phyloP scores from a whole-genome alignment of 306 rosid species.

The Pterocarpus santalinus region DNA sequence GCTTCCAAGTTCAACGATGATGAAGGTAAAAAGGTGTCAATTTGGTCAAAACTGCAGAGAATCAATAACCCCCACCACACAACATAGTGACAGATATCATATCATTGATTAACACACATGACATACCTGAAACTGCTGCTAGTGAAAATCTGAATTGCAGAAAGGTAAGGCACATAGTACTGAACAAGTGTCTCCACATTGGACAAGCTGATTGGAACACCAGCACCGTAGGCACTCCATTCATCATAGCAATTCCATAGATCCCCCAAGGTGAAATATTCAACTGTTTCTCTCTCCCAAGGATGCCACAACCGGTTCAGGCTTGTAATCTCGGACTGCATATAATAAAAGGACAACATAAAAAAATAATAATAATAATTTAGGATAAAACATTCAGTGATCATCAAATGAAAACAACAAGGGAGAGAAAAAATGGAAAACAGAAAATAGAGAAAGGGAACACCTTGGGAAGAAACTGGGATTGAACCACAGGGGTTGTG shows the following conservation, averaged over 20 bases:
- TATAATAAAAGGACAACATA: background rate
- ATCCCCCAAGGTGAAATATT: conserved; percentile 83
- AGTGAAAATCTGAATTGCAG: conserved; percentile 93
- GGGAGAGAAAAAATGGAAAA: too few species aligned
- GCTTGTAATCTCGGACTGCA: conserved; percentile 76
- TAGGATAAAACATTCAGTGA: background rate
- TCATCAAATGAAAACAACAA: background rate
- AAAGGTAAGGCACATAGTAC: conserved; percentile 97
- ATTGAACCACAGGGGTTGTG: conserved; percentile 84
- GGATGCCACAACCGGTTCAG: conserved; percentile 96
- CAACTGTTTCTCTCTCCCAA: conserved; percentile 91
- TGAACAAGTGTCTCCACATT: conserved; percentile 85
- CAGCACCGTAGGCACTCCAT: conserved; percentile 98
- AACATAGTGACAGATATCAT: background rate
- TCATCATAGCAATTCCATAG: conserved; percentile 93
- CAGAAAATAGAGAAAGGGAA: background rate
- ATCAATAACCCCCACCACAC: background rate
- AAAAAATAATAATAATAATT: background rate
- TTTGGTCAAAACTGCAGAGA: conserved; percentile 25
- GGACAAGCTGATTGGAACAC: conserved; percentile 76
- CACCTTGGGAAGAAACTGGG: conserved; percentile 91
- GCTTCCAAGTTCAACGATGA: background rate
- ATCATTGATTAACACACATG: background rate
- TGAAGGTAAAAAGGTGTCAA: conserved; percentile 6
- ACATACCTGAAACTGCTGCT: conserved; percentile 78